Conservation (phyloP, 306 rosid genomes). For the Quercus variabilis region DNA sequence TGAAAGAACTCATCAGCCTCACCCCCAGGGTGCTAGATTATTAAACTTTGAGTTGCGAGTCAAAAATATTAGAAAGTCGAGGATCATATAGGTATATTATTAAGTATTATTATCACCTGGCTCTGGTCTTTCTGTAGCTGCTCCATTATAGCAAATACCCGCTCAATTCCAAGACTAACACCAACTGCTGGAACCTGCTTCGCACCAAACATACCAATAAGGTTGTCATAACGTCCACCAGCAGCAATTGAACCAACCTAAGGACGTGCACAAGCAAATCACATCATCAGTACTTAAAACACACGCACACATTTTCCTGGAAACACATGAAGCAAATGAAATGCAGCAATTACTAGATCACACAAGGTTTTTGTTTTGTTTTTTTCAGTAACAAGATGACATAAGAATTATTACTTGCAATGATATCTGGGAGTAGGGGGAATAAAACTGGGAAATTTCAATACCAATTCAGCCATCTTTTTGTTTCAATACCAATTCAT, state of each 20-base stretch:
- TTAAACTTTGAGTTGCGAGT: too few relatives aligned
- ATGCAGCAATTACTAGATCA: background rate
- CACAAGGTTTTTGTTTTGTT: too few relatives aligned
- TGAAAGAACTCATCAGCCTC: background rate
- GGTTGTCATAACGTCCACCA: conserved; percentile 92
- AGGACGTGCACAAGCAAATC: background rate
- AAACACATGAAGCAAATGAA: background rate
- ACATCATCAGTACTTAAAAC: too few relatives aligned
- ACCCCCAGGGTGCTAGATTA: too few relatives aligned
- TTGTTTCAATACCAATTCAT: too few relatives aligned
- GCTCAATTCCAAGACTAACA: conserved; percentile 94
- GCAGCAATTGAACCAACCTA: conserved; percentile 96
- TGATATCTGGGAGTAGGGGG: too few relatives aligned
- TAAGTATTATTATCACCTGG: conserved; percentile 51
- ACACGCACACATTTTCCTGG: background rate
- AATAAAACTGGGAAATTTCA: too few relatives aligned
- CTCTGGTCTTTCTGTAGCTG: conserved; percentile 61
- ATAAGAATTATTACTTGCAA: too few relatives aligned
- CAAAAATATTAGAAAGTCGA: too few relatives aligned
- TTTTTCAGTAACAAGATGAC: too few relatives aligned
- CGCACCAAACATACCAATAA: conserved; percentile 88
- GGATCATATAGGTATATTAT: background rate
- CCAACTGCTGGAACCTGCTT: conserved; percentile 93
- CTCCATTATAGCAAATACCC: conserved; percentile 91
- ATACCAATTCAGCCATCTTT: too few relatives aligned